Evolutionary conservation across 2,329 filamentous ascomycete genomes (phyloP).

Genomic region (Cladorrhinum sp.): DNA sequence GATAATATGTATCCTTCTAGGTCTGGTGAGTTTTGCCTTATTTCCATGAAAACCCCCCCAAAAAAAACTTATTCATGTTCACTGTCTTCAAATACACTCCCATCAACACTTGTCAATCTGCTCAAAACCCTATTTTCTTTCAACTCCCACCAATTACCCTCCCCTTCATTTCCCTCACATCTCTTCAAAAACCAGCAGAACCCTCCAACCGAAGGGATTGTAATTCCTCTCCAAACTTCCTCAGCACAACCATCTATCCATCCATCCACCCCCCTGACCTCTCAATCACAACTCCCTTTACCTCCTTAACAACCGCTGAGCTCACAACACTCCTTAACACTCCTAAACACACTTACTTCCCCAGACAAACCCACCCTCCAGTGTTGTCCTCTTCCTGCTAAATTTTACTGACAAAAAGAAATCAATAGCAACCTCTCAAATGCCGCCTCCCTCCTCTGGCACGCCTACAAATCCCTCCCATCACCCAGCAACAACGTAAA

Average conservation of each 20-base stretch:
- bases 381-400: too few relatives aligned
- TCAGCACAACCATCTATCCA: too few relatives aligned
- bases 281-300: not conserved
- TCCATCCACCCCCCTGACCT: too few relatives aligned
- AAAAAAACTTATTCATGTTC: not conserved
- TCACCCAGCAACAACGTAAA: slow-evolving; percentile 66
- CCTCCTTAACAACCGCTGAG: too few relatives aligned
- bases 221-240: too few relatives aligned
- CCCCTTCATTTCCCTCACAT: slow-evolving; percentile 15
- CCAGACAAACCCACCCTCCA: too few relatives aligned
- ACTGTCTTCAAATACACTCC: not conserved
- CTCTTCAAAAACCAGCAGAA: not conserved
- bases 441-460: slow-evolving; percentile 72
- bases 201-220: too few relatives aligned
- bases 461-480: slow-evolving; percentile 71
- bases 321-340: too few relatives aligned
- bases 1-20: not conserved
- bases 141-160: not conserved
- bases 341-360: too few relatives aligned
- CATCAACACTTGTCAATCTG: not conserved
- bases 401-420: too few relatives aligned
- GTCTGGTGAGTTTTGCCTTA: slow-evolving; percentile 6
- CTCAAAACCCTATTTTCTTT: not conserved
- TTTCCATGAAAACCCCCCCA: not conserved
- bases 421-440: slow-evolving; percentile 72